These are phyloP conservation scores for Fusarium lyarnte DNA, from an alignment of 2,329 filamentous ascomycete genomes.

Conservation along the genomic window DNA sequence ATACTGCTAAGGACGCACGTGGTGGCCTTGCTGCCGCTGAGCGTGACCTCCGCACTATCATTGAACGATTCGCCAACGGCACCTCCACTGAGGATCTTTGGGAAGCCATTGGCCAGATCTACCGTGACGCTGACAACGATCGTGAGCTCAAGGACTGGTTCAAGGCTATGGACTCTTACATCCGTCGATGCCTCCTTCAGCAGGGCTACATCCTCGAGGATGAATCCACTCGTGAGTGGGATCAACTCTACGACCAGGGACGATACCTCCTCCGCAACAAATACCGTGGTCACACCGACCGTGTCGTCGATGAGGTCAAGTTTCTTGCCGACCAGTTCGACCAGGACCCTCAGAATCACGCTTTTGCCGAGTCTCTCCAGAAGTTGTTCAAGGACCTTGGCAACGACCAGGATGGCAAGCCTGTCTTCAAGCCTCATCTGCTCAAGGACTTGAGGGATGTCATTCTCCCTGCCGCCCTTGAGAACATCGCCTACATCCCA, in stretches of 20 bases:
- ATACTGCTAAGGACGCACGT: constrained; percentile 78
- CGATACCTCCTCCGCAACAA: constrained; percentile 87
- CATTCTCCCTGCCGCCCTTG: constrained; percentile 83
- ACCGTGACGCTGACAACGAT: constrained; percentile 86
- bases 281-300: constrained; percentile 87
- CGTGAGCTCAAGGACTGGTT: constrained; percentile 92
- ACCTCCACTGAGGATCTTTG: constrained; percentile 90
- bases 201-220: constrained; percentile 93
- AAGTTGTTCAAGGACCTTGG: constrained; percentile 91
- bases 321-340: constrained; percentile 92
- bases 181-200: constrained; percentile 85
- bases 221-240: constrained; percentile 81
- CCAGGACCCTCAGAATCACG: constrained; percentile 84
- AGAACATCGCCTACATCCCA: constrained; percentile 88
- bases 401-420: constrained; percentile 83
- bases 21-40: constrained; percentile 76
- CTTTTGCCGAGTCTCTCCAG: constrained; percentile 78
- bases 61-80: constrained; percentile 95
- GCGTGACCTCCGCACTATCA: constrained; percentile 78
- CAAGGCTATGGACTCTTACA: constrained; percentile 77
- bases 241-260: constrained; percentile 84
- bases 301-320: constrained; percentile 87
- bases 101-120: constrained; percentile 84
- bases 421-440: constrained; percentile 91
- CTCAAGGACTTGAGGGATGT: constrained; percentile 88